Evolutionary conservation across 106 monocot genomes (phyloP).

Genomic region (Chionographis japonica): DNA sequence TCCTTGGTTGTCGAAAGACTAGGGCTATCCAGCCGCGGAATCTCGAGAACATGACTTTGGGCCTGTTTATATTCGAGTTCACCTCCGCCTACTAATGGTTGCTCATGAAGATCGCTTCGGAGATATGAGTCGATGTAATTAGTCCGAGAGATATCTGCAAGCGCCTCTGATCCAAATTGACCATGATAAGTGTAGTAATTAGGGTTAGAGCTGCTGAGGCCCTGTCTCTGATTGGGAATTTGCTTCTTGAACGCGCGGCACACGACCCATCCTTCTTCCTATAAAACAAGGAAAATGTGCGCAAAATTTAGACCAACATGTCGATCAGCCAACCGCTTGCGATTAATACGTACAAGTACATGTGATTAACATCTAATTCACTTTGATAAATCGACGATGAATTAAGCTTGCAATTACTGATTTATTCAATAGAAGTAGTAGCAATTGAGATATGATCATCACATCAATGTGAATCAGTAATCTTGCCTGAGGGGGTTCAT

Average conservation of each 20-base stretch:
- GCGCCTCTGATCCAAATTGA: conserved; percentile 4
- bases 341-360: too few species aligned
- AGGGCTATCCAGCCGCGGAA: conserved; percentile 18
- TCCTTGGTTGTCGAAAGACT: conserved; percentile 5
- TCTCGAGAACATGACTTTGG: conserved; percentile 17
- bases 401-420: too few species aligned
- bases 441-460: too few species aligned
- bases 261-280: conserved; percentile 53
- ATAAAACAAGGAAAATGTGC: not conserved
- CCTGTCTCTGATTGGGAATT: conserved; percentile 16
- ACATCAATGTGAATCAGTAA: too few species aligned
- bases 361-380: too few species aligned
- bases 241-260: conserved; percentile 41
- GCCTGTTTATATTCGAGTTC: conserved; percentile 17
- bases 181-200: conserved; percentile 9
- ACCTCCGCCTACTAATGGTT: not conserved
- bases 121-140: not conserved
- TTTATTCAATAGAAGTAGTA: too few species aligned
- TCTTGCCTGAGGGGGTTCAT: conserved; percentile 58
- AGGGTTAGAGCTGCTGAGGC: conserved; percentile 8
- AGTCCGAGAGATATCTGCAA: not conserved
- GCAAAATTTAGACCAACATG: too few species aligned
- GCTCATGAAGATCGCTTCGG: not conserved
- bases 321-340: too few species aligned
- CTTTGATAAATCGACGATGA: too few species aligned